A percentile compares a stretch with the other conserved stretches of the same genome.
Conservation (phyloP, 2,329 filamentous ascomycete genomes). For the Clonostachys rhizophaga region DNA sequence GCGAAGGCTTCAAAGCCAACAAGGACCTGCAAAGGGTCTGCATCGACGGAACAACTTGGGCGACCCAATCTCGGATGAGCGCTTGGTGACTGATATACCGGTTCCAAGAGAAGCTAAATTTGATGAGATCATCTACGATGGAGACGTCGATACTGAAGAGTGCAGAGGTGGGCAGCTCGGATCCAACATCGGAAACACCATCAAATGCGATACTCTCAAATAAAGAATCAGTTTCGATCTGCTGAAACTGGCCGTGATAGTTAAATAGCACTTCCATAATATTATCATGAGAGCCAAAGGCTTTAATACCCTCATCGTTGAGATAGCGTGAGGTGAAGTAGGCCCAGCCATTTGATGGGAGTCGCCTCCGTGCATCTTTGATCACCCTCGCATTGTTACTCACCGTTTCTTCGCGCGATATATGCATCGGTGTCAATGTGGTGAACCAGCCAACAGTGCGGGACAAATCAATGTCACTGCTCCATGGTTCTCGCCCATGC, state of each 20-base stretch:
- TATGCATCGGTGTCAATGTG: constrained; percentile 18
- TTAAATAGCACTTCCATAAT: constrained; percentile 4
- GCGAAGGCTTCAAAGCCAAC: neutral
- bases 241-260: constrained; percentile 5
- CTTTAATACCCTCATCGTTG: constrained; percentile 12
- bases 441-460: constrained; percentile 41
- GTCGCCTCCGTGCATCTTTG: constrained; percentile 8
- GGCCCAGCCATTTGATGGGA: neutral
- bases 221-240: neutral
- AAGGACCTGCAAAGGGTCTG: neutral
- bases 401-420: neutral
- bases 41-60: neutral
- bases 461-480: constrained; percentile 21
- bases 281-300: too few species aligned
- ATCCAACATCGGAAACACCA: constrained; percentile 3
- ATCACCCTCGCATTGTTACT: constrained; percentile 5
- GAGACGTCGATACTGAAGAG: constrained; percentile 4
- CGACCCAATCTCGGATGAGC: constrained; percentile 1
- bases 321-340: constrained; percentile 11
- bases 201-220: constrained; percentile 2
- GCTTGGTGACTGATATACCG: constrained; percentile 3
- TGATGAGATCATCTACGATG: neutral
- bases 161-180: neutral
- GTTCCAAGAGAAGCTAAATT: constrained; percentile 4
- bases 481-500: constrained; percentile 31